Conservation (phyloP, 345 rosid species). For the Pistacia integerrima region DNA sequence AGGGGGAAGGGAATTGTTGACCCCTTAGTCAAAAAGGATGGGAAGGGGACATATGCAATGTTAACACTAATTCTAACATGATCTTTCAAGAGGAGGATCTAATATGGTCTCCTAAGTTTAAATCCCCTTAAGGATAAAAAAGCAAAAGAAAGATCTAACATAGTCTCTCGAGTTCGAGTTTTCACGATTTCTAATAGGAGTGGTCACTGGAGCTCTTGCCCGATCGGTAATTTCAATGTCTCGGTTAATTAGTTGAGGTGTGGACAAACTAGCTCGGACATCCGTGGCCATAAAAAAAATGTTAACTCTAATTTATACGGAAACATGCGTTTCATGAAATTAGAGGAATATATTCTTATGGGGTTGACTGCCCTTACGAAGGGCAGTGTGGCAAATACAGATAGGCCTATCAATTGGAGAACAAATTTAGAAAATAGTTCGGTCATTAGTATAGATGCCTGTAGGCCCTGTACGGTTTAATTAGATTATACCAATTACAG, state of each 20-base stretch:
- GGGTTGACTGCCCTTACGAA: conserved; percentile 15
- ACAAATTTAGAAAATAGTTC: neutral
- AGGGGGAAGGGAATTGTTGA: neutral
- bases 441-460: conserved; percentile 9
- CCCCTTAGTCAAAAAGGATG: conserved; percentile 22
- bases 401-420: neutral
- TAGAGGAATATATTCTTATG: conserved; percentile 10
- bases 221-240: no score
- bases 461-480: conserved; percentile 5
- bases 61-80: no score
- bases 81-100: no score
- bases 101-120: no score
- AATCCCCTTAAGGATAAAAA: no score
- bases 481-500: neutral
- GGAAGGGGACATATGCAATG: conserved; percentile 5
- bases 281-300: no score
- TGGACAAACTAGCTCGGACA: no score
- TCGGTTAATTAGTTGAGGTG: no score
- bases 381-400: neutral
- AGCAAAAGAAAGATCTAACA: no score
- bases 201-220: no score
- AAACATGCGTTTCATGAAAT: neutral
- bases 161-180: no score
- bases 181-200: no score
- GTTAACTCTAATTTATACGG: neutral